These are phyloP conservation scores for Epichloe coenophiala DNA, from an alignment of 2,329 filamentous ascomycete genomes.

Conservation along the genomic window DNA sequence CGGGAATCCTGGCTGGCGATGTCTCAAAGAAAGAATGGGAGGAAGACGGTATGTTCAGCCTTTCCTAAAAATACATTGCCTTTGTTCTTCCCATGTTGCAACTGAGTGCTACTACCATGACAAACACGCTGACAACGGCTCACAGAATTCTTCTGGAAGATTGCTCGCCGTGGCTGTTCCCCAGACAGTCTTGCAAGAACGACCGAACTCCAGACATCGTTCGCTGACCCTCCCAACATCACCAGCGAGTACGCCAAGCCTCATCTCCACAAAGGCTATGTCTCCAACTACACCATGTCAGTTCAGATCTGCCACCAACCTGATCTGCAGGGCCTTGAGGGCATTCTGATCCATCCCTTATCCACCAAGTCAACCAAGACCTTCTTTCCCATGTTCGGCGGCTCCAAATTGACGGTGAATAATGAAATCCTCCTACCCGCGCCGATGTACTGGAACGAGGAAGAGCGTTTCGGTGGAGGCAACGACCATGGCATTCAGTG, in stretches of 20 bases:
- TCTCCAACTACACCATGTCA: slow-evolving; percentile 47
- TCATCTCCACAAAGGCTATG: slow-evolving; percentile 42
- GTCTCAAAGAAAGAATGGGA: slow-evolving; percentile 35
- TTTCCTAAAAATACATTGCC: not conserved
- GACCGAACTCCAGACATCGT: slow-evolving; percentile 27
- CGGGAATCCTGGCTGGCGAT: slow-evolving; percentile 19
- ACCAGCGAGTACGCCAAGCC: slow-evolving; percentile 30
- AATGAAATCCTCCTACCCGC: slow-evolving; percentile 58
- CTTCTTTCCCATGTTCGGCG: slow-evolving; percentile 53
- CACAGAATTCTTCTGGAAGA: slow-evolving; percentile 40
- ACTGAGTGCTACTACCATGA: too few relatives aligned
- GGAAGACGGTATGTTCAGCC: slow-evolving; percentile 27
- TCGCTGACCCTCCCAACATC: slow-evolving; percentile 29
- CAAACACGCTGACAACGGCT: not conserved
- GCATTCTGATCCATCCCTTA: slow-evolving; percentile 49
- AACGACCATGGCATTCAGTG: slow-evolving; percentile 40
- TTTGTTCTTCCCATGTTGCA: too few relatives aligned
- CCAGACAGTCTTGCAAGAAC: slow-evolving; percentile 48
- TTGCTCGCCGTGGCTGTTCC: slow-evolving; percentile 45
- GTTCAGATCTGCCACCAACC: slow-evolving; percentile 54
- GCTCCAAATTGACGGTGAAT: slow-evolving; percentile 55
- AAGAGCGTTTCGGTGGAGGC: slow-evolving; percentile 47
- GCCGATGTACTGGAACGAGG: slow-evolving; percentile 54
- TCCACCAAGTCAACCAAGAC: slow-evolving; percentile 41
- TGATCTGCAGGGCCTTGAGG: slow-evolving; percentile 47